Evolutionary conservation across 306 rosid species (phyloP), one percentile per base, ranked within the genome.

Genomic region (cucumber (Cucumis sativus)): DNA sequence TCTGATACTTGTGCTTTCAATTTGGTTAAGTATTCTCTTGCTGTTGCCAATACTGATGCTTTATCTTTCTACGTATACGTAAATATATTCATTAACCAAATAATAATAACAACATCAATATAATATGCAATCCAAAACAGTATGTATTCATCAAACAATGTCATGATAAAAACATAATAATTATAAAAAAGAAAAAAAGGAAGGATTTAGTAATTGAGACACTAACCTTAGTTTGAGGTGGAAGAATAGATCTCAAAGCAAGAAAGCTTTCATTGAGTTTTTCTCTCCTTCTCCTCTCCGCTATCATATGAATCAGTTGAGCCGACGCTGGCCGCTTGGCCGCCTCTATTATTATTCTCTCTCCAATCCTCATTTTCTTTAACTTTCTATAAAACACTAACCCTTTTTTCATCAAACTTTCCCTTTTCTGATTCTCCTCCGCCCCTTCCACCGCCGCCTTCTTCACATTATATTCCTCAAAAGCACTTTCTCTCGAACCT

Each of bases 211-310:
- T 39, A 35, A 35, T 35, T 35, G 0, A 39, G 7, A 7, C 8
- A 39, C 23, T 55, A 8, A 76, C 79, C 79, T 76, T 76, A 49
- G 79, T 76, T 76, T 40, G 18, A 1, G 25, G 52, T 13, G 79
- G 79, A 21, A 76, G 79, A 13, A 76, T 68, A 10, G 79, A 37
- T 60, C 70, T 59, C 69, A 76, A 76, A 4, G 69, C 70, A 5
- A 11, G 23, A 76, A 76, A 76, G 16, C 79, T 76, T 14, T 76
- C 45, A 9, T 76, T 76, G 57, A 76, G 56, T 58, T 76, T 76
- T 56, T 60, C 59, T 39, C 79, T 58, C 9, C 79, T 76, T 30
- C 62, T 76, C 4, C 71, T 54, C 58, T 76, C 79, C 8, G 79
- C 45, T 60, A 76, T 59, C 79, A 76, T 76, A 15, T 60, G 79